Percentiles rank a stretch among this genome's conserved stretches.
phyloP scores from a whole-genome alignment of 2,329 filamentous ascomycete species.

The Aspergillus sp. region DNA sequence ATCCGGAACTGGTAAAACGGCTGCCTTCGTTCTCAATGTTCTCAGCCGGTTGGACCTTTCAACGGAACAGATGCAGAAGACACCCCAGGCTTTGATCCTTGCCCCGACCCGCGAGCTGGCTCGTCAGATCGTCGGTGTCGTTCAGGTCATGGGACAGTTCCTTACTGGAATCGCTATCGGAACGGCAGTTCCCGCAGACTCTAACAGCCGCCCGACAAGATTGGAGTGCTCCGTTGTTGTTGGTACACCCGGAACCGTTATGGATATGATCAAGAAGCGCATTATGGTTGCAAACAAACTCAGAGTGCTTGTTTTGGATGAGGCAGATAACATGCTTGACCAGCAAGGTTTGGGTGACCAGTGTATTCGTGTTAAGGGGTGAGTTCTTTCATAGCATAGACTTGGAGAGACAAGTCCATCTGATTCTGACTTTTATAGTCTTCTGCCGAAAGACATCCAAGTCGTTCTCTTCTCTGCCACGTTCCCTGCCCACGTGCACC shows the following conservation, averaged over 20 bases:
- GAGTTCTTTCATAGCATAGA: slow-evolving; percentile 29
- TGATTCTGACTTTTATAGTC: slow-evolving; percentile 40
- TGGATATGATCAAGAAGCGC: slow-evolving; percentile 75
- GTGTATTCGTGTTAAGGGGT: slow-evolving; percentile 85
- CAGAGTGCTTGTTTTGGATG: slow-evolving; percentile 84
- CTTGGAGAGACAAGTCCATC: slow-evolving; percentile 1
- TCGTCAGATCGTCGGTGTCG: slow-evolving; percentile 84
- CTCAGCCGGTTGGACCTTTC: slow-evolving; percentile 77
- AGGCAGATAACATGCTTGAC: slow-evolving; percentile 98
- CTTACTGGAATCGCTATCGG: slow-evolving; percentile 70
- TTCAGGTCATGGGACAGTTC: slow-evolving; percentile 79
- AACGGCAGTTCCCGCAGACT: slow-evolving; percentile 75
- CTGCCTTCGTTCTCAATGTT: slow-evolving; percentile 90
- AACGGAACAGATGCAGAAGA: slow-evolving; percentile 49
- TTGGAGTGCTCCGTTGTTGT: slow-evolving; percentile 78
- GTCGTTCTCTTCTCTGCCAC: slow-evolving; percentile 95
- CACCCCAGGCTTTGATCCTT: slow-evolving; percentile 79
- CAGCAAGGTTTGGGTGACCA: slow-evolving; percentile 93
- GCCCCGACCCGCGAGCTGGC: slow-evolving; percentile 93
- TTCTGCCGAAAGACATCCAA: slow-evolving; percentile 72
- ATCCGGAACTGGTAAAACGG: slow-evolving; percentile 96
- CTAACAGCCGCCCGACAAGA: slow-evolving; percentile 61
- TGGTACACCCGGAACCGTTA: slow-evolving; percentile 88
- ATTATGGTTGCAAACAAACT: slow-evolving; percentile 68
- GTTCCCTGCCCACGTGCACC: slow-evolving; percentile 78